Evolutionary conservation across 2,329 filamentous ascomycete genomes (phyloP), one percentile per base, ranked within the genome.

Genomic region (Dactylellina drechsleri): DNA sequence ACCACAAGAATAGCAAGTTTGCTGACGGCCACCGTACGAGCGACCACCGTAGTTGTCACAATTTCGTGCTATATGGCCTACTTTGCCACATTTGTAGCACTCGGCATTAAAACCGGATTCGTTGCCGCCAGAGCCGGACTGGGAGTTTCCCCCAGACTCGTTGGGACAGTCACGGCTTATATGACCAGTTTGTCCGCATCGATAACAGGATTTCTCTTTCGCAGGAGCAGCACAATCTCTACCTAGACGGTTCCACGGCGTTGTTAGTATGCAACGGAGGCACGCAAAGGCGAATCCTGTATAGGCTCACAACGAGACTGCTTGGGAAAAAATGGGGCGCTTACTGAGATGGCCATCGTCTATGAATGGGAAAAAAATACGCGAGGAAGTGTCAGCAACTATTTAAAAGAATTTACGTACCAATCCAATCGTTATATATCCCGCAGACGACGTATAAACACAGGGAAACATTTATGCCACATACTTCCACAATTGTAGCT

Each of bases 41-140:
- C 85, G 78, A 77, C 86, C 84, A 79, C 85, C 84, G 77, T 86
- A 84, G 74, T 85, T 83, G 68, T 83, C 82, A 88, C 92, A 95
- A 87, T 93, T 93, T 80, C 91, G 92, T 80, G 95, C 94, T 83
- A 98, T 97, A 87, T 98, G 95, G 76, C 95, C 95, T 79, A 93
- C 87, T 86, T 97, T 92, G 77, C 93, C 93, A 85, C 95, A 99
- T 90, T 97, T 97, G 89, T 97, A 97, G 89, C 93, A 97, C 85
- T 96, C 91, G 79, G 90, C 84, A 77, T 84, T 83, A 73, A 82
- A 81, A 59, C 81, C 81, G 78, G 83, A 84, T 78, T 83, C 84
- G 79, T 83, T 83, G 76, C 83, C 84, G 67, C 82, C 81, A 76
- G 83, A 83, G 62, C 85, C 84, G n/a, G 93, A 80, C 92, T 95